phyloP scores from a whole-genome alignment of 1,284 basidiomycete species.

The Ustilago trichophora region DNA sequence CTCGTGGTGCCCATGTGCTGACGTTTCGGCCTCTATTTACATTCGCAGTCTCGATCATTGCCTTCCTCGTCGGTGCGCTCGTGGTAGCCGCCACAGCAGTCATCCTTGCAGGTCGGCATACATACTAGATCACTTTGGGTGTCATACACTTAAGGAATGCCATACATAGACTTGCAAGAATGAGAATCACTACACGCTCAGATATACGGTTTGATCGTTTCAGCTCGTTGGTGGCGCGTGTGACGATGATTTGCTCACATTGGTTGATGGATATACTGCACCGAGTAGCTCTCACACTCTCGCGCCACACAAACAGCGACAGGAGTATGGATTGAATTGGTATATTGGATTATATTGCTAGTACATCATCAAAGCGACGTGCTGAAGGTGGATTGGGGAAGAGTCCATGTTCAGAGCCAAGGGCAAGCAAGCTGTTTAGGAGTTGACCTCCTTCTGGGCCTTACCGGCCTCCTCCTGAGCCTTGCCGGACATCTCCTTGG shows the following conservation, averaged over 20 bases:
- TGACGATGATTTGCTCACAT: too few species aligned
- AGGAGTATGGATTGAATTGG: constrained; percentile 2
- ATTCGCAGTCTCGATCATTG: constrained; percentile 27
- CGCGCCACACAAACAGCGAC: too few species aligned
- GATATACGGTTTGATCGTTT: too few species aligned
- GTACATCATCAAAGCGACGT: constrained; percentile 13
- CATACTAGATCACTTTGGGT: constrained; percentile 4
- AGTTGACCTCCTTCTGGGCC: constrained; percentile 54
- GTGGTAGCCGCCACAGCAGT: constrained; percentile 44
- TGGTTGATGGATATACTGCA: too few species aligned
- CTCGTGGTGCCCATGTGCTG: too few species aligned
- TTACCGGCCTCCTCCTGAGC: constrained; percentile 51
- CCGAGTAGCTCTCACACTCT: too few species aligned
- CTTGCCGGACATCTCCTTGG: constrained; percentile 53
- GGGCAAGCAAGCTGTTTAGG: constrained; percentile 14
- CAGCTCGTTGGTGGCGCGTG: background rate
- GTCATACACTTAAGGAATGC: too few species aligned
- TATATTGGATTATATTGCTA: constrained; percentile 23
- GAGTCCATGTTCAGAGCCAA: background rate
- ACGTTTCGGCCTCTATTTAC: too few species aligned
- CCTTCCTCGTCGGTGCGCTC: constrained; percentile 38
- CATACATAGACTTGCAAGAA: too few species aligned
- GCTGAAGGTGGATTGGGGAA: background rate
- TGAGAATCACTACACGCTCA: too few species aligned
- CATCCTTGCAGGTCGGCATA: constrained; percentile 28